Base-by-base conservation (phyloP, 2,329 filamentous ascomycete species). In the Xylaria sp. region DNA sequence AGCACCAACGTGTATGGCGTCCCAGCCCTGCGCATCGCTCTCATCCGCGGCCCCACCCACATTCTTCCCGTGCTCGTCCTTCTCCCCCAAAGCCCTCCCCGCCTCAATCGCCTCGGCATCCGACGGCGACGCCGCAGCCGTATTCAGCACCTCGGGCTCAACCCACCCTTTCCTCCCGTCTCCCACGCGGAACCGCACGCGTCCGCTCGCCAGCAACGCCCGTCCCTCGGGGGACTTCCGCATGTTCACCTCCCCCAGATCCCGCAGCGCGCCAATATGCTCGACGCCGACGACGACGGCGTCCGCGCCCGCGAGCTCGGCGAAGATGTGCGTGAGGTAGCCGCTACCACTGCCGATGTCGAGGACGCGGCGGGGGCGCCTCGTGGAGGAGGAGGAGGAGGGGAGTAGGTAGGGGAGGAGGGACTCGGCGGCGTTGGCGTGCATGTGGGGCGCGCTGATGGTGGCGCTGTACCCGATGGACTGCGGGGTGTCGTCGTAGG, bases 1-100 rank as follows among this genome's bases (percentile, higher is more conserved):
- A 0, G 96, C 96, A 0, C 96, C 96, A 2, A 98, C 96, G 78
- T 98, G 96, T 68, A 99, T 98, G 2, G 92, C 94, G 84, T 98
- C 93, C 85, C 95, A 99, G 0, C 89, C 86, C 69, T 82, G 70
- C 25, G 65, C 63, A 3, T 72, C 70, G 21, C 54, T 58, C 63
- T 70, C 68, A 29, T 70, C 70, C 29, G 70, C 70, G 13, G 44
- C 84, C 13, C 83, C 81, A 64, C 84, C 84, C 5, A 84, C 84
- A 53, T 80, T 87, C 75, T 42, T 57, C 13, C 35, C 35, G 3
- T 57, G 8, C 10, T 2, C 53, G 21, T 23, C 53, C 29, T 51
- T 51, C 23, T 12, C 48, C 3, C 16, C 48, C 48, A 27, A 0
- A 4, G 48, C 48, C 48, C 25, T 51, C 6, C 48, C 48, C 10